Evolutionary conservation across 192 early-diverging fungal species (phyloP).

Genomic region (Jimgerdemannia lactiflua): DNA sequence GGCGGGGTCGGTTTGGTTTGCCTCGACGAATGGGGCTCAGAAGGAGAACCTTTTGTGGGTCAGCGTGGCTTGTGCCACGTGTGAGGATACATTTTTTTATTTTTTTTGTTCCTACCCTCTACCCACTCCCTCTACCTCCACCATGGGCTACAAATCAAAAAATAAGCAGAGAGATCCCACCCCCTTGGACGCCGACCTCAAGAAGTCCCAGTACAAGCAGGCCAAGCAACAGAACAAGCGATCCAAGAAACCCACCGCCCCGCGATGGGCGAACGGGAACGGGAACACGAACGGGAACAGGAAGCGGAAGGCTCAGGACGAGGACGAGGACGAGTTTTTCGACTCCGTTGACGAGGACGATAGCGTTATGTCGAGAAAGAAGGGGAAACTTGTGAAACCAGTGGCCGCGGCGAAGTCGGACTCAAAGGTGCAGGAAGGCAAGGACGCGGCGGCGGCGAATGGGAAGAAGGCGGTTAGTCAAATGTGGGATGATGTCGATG

Average conservation of each 20-base stretch:
- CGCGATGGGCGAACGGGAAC: neutral
- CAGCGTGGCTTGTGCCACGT: neutral
- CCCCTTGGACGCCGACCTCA: conserved; percentile 18
- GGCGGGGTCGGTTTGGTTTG: too few relatives aligned
- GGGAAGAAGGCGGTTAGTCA: conserved; percentile 24
- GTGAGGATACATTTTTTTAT: neutral
- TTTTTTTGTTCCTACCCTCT: neutral
- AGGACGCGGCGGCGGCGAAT: conserved; percentile 8
- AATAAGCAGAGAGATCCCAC: conserved; percentile 33
- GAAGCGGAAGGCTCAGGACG: conserved; percentile 3
- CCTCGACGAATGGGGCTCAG: too few relatives aligned
- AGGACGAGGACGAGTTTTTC: conserved; percentile 27
- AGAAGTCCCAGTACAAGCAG: conserved; percentile 2
- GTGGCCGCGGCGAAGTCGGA: conserved; percentile 10
- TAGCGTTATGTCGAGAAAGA: conserved; percentile 11
- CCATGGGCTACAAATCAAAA: conserved; percentile 28
- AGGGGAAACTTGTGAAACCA: conserved; percentile 8
- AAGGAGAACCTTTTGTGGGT: too few relatives aligned
- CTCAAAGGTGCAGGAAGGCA: conserved; percentile 12
- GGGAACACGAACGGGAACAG: conserved; percentile 6
- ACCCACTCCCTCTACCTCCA: neutral
- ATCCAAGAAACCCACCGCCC: neutral
- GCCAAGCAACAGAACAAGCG: conserved; percentile 2
- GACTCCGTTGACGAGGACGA: conserved; percentile 29
- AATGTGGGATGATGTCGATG: conserved; percentile 19